Conservation (phyloP, 352 stramenopile genomes). For the Pythium aquatile region DNA sequence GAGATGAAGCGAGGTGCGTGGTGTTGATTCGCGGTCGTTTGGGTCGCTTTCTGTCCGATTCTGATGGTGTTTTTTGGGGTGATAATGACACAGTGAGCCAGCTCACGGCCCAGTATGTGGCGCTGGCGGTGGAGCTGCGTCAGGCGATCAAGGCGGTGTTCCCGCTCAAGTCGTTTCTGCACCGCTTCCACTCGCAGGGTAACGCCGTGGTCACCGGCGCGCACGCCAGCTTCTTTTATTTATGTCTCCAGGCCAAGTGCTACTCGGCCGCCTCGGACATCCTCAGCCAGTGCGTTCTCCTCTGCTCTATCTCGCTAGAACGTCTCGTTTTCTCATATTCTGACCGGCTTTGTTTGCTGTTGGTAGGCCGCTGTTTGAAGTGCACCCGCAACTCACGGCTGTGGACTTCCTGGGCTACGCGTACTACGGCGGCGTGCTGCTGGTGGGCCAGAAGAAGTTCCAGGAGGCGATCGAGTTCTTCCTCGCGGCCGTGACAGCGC, state of each 20-base stretch:
- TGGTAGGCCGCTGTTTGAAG: constrained; percentile 64
- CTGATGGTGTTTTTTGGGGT: neutral
- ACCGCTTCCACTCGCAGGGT: constrained; percentile 55
- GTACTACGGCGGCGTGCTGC: constrained; percentile 81
- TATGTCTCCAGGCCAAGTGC: constrained; percentile 78
- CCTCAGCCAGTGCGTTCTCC: constrained; percentile 52
- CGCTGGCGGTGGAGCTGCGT: constrained; percentile 44
- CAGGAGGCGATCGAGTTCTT: constrained; percentile 75
- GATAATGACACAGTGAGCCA: constrained; percentile 36
- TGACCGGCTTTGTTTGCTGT: neutral
- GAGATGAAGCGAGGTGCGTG: constrained; percentile 53
- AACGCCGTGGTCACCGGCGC: constrained; percentile 58
- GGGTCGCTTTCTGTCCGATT: neutral
- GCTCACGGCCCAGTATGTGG: constrained; percentile 50
- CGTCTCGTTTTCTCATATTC: neutral
- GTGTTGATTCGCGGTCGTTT: neutral
- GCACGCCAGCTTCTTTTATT: constrained; percentile 73
- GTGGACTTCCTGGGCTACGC: constrained; percentile 81
- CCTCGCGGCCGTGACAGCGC: constrained; percentile 67
- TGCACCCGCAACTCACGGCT: constrained; percentile 54
- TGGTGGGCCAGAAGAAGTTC: constrained; percentile 74
- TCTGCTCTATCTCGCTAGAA: neutral
- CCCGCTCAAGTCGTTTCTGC: constrained; percentile 67
- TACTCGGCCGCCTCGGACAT: constrained; percentile 73
- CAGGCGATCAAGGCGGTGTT: constrained; percentile 65